Base-by-base conservation (phyloP, 2,329 filamentous ascomycete genomes). In the Phialocephala sp. region DNA sequence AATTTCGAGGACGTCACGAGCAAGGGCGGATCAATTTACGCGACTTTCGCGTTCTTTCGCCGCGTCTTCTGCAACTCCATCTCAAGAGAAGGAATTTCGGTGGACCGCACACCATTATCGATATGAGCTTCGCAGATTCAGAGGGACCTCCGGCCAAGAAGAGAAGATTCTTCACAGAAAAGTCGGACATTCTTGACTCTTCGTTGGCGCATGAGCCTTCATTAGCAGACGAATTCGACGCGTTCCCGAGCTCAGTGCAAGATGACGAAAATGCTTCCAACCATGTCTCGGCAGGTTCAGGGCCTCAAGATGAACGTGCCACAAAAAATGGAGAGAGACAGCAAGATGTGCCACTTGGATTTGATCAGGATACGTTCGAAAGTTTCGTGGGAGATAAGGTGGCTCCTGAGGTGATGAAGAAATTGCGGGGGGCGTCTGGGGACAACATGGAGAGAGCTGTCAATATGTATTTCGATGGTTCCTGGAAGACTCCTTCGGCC, bases 391-490 rank as follows among this genome's bases (percentile, higher is more conserved):
- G 87, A 41, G 83, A 85, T 64, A 84, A 84, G 60, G 80, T 91
- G 22, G 75, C 80, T 8, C 66, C 79, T 0, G 80, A 85, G 27
- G 77, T 81, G 0, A 72, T 90, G 58, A 77, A 78, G 8, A 75
- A 81, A 4, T 81, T 91, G 22, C 80, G 80, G n/a, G 78, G 82
- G 9, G 80, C 81, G 52, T 89, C 87, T 62, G 83, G 83, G 27
- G 79, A 85, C 61, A 81, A 88, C 67, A 80, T 90, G 18, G 85
- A 90, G 72, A 81, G 82, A 66, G 88, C 88, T 8, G 84, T 90
- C 64, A 89, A 89, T 66, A 89, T 90, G 85, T 91, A 89, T 73
- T 86, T 90, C 67, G 89, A 91, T 68, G 88, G 87, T 22, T 90
- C 88, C 4, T 90, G 88, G 83, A 87, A 86, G 60, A 68, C 62